Evolutionary conservation across 108 stramenopile species (phyloP).

Genomic region (Skeletonema costatum): DNA sequence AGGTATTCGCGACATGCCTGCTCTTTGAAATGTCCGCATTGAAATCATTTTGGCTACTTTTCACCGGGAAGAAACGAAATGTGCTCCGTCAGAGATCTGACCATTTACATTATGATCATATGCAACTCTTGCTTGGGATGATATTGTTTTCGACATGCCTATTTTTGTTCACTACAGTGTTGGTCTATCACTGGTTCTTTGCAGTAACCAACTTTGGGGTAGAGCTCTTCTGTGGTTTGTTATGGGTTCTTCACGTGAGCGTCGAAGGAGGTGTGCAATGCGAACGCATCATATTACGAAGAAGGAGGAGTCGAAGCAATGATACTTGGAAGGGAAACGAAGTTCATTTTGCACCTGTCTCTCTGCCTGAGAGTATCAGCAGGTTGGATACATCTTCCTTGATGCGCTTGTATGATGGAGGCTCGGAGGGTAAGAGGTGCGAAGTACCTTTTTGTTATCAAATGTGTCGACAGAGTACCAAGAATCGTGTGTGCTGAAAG

Average conservation of each 20-base stretch:
- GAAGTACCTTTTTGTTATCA: background rate
- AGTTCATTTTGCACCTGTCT: background rate
- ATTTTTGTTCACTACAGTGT: conserved; percentile 84
- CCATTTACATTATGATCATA: conserved; percentile 84
- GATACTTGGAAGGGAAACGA: background rate
- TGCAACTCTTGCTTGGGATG: conserved; percentile 84
- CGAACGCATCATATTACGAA: conserved; percentile 11
- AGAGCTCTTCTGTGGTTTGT: conserved; percentile 9
- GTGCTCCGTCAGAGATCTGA: conserved; percentile 83
- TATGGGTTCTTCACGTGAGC: conserved; percentile 17
- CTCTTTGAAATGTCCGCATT: conserved; percentile 62
- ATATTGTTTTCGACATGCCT: conserved; percentile 83
- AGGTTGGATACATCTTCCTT: background rate
- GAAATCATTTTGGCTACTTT: conserved; percentile 79
- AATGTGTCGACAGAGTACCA: background rate
- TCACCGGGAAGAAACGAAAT: conserved; percentile 93
- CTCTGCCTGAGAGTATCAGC: background rate
- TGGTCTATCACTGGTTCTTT: conserved; percentile 85
- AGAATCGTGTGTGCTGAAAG: background rate
- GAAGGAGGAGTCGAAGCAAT: background rate
- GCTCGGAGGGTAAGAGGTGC: background rate
- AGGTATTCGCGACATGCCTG: conserved; percentile 45
- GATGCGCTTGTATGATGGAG: background rate
- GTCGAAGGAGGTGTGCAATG: conserved; percentile 18
- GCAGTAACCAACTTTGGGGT: conserved; percentile 26